Conservation (phyloP, 83 land plant species). For the Thuja plicata region DNA sequence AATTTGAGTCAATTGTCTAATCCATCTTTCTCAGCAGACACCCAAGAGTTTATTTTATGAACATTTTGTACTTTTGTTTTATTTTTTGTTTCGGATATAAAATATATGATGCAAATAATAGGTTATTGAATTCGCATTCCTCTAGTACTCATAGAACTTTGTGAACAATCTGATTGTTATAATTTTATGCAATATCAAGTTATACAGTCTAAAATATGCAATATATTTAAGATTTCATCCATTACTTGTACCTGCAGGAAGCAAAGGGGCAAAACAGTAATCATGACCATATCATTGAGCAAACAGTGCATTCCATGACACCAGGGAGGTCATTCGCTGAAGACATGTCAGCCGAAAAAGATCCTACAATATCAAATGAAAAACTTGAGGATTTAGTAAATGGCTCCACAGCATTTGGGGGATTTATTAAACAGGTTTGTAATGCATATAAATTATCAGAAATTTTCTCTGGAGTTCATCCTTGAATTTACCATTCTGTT, state of each 20-base stretch:
- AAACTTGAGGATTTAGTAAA: conserved; percentile 14
- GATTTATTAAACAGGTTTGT: conserved; percentile 14
- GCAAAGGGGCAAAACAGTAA: not conserved
- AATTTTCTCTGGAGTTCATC: not conserved
- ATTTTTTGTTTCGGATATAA: not conserved
- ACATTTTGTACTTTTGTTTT: not conserved
- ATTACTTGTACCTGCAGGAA: not conserved
- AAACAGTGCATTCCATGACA: not conserved
- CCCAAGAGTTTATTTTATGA: not conserved
- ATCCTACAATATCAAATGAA: not conserved
- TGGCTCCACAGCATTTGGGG: conserved; percentile 6
- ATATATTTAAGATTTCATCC: not conserved
- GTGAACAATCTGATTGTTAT: not conserved
- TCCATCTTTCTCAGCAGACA: not conserved
- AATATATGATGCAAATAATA: not conserved
- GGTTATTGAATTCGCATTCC: not conserved
- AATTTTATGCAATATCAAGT: not conserved
- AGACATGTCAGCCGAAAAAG: not conserved
- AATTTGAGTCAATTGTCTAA: not conserved
- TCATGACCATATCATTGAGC: not conserved
- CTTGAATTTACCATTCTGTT: not conserved
- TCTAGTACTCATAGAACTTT: not conserved
- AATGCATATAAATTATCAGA: not conserved
- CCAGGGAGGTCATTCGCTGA: not conserved
- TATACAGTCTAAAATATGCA: not conserved